Conservation (phyloP, 768 basidiomycete species). For the Tephrocybe sp. region DNA sequence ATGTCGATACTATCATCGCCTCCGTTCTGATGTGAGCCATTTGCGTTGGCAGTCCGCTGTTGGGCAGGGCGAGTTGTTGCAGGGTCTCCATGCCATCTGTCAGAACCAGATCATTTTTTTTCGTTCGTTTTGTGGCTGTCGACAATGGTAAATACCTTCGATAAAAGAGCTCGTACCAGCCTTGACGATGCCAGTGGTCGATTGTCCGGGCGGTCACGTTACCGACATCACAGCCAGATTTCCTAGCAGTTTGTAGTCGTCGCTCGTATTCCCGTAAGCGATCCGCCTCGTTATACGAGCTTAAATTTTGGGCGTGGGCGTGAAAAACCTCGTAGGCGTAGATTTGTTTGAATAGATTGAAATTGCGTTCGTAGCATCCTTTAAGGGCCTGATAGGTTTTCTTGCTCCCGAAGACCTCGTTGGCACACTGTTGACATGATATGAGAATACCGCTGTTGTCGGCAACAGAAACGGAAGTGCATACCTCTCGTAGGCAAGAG, state of each 20-base stretch:
- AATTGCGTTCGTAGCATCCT: conserved; percentile 83
- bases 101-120: conserved; percentile 8
- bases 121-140: not conserved
- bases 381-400: conserved; percentile 84
- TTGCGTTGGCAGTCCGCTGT: conserved; percentile 31
- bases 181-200: conserved; percentile 75
- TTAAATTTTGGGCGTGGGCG: conserved; percentile 31
- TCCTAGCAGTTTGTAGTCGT: conserved; percentile 63
- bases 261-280: conserved; percentile 70
- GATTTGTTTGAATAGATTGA: conserved; percentile 82
- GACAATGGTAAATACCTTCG: conserved; percentile 50
- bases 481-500: conserved; percentile 75
- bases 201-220: conserved; percentile 71
- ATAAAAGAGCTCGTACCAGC: conserved; percentile 77
- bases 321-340: conserved; percentile 65
- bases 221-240: conserved; percentile 66
- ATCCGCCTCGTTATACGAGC: conserved; percentile 54
- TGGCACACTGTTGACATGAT: conserved; percentile 51
- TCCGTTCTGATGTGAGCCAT: conserved; percentile 28
- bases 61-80: conserved; percentile 50
- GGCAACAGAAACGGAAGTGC: conserved; percentile 1
- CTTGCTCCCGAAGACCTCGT: conserved; percentile 68
- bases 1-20: conserved; percentile 42
- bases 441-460: not conserved
- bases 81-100: conserved; percentile 67